A percentile compares a stretch with the other conserved stretches of the same genome.
These are phyloP conservation scores for Glomus cerebriforme DNA, from an alignment of 192 early-diverging fungal species.

Conservation along the genomic window DNA sequence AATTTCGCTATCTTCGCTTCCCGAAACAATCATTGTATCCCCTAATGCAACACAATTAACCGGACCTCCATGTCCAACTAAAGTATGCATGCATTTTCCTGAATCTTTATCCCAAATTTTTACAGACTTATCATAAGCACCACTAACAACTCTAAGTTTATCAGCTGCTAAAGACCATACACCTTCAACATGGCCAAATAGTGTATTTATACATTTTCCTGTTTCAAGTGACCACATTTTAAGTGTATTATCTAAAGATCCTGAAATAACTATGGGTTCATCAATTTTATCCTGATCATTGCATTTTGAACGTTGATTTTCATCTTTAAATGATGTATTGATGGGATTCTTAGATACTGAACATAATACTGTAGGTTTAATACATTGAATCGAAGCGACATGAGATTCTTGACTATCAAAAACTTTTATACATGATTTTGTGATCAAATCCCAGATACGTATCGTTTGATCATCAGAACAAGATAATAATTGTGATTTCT, in stretches of 20 bases:
- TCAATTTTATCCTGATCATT: neutral
- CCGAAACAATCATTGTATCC: constrained; percentile 86
- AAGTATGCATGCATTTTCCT: constrained; percentile 66
- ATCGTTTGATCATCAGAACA: constrained; percentile 89
- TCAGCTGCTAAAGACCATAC: constrained; percentile 83
- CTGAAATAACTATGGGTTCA: constrained; percentile 70
- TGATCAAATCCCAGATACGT: constrained; percentile 81
- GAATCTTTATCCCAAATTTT: constrained; percentile 78
- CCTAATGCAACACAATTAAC: constrained; percentile 82
- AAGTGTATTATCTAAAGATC: constrained; percentile 82
- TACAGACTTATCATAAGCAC: constrained; percentile 68
- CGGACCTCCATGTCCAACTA: constrained; percentile 65
- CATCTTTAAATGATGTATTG: neutral
- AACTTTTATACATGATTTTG: constrained; percentile 65
- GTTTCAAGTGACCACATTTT: constrained; percentile 91
- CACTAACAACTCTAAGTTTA: constrained; percentile 68
- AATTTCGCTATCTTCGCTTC: constrained; percentile 81
- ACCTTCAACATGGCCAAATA: constrained; percentile 83
- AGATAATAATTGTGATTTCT: constrained; percentile 68
- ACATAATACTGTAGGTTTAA: constrained; percentile 42
- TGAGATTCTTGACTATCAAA: constrained; percentile 76
- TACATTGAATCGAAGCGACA: constrained; percentile 67
- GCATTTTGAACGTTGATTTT: neutral
- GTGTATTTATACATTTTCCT: constrained; percentile 71
- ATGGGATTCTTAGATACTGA: constrained; percentile 20